phyloP scores from a whole-genome alignment of 106 monocot species.

The Ottelia alismoides region DNA sequence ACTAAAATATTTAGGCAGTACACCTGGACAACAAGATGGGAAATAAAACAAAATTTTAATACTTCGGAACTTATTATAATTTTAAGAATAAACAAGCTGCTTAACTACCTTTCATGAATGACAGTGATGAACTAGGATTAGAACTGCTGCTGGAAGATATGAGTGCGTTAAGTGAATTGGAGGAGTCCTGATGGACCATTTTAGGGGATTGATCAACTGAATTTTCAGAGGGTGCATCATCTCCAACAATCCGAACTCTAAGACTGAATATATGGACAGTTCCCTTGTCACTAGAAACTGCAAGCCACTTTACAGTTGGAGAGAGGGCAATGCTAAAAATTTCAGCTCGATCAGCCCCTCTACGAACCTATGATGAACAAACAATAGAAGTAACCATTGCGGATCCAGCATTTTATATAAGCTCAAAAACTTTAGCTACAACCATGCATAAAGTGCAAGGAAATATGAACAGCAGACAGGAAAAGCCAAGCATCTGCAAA shows the following conservation, averaged over 20 bases:
- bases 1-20: slow-evolving; percentile 92
- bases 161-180: slow-evolving; percentile 52
- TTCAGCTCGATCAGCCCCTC: slow-evolving; percentile 86
- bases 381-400: no score
- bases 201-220: slow-evolving; percentile 18
- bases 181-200: slow-evolving; percentile 65
- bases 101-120: slow-evolving; percentile 82
- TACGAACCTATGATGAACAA: slow-evolving; percentile 88
- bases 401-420: no score
- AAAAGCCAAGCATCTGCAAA: no score
- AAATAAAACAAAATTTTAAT: background rate
- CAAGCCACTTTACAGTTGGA: slow-evolving; percentile 78
- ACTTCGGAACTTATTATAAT: background rate
- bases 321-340: slow-evolving; percentile 91
- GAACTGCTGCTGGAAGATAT: slow-evolving; percentile 48
- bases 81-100: no score
- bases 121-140: slow-evolving; percentile 69
- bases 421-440: no score
- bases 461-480: no score
- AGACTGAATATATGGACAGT: slow-evolving; percentile 85
- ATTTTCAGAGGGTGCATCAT: slow-evolving; percentile 37
- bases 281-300: slow-evolving; percentile 89
- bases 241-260: slow-evolving; percentile 73
- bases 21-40: slow-evolving; percentile 22
- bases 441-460: no score